phyloP scores from a whole-genome alignment of 2,329 filamentous ascomycete genomes.

The Xylariales sp. region DNA sequence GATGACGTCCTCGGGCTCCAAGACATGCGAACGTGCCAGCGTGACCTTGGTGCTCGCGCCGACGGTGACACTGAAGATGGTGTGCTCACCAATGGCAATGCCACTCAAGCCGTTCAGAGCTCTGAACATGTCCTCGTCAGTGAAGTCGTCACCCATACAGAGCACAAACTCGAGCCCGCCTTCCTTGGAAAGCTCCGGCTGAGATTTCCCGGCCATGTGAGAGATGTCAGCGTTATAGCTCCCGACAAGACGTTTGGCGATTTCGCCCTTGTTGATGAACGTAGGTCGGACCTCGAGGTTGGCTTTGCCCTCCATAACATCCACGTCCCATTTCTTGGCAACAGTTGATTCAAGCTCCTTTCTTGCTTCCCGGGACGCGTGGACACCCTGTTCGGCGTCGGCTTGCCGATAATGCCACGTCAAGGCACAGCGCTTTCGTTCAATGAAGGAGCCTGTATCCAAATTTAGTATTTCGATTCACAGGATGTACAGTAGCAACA shows the following conservation, averaged over 20 bases:
- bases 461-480: neutral
- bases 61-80: slow-evolving; percentile 87
- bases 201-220: slow-evolving; percentile 22
- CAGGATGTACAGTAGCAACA: neutral
- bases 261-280: slow-evolving; percentile 98
- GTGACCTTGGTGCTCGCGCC: slow-evolving; percentile 91
- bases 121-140: slow-evolving; percentile 95
- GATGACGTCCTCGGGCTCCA: slow-evolving; percentile 86
- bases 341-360: slow-evolving; percentile 76
- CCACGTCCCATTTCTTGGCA: slow-evolving; percentile 77
- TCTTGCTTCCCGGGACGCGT: slow-evolving; percentile 76
- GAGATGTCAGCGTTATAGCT: slow-evolving; percentile 55
- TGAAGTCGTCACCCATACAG: slow-evolving; percentile 92
- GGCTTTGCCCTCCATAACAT: slow-evolving; percentile 95
- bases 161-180: slow-evolving; percentile 77
- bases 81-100: slow-evolving; percentile 52
- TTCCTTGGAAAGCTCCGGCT: slow-evolving; percentile 27
- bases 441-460: slow-evolving; percentile 75
- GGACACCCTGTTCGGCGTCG: slow-evolving; percentile 77
- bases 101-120: slow-evolving; percentile 60
- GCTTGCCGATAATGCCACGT: slow-evolving; percentile 97
- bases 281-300: slow-evolving; percentile 95
- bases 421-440: slow-evolving; percentile 87
- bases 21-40: slow-evolving; percentile 80
- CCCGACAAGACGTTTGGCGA: slow-evolving; percentile 75